A percentile compares a stretch with the other conserved stretches of the same genome.
phyloP scores from a whole-genome alignment of 306 rosid genomes.

The Pterocarpus santalinus region DNA sequence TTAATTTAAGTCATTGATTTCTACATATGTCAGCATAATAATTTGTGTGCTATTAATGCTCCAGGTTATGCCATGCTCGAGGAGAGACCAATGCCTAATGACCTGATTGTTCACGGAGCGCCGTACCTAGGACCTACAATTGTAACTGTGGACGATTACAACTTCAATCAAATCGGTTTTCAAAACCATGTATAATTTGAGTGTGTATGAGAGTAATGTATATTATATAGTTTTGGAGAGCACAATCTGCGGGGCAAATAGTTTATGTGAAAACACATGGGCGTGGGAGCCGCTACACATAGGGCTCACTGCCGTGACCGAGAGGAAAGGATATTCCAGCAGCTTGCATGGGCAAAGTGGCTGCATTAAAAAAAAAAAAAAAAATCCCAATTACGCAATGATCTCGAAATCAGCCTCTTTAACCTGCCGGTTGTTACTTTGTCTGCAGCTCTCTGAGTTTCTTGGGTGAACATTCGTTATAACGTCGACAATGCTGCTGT shows the following conservation, averaged over 20 bases:
- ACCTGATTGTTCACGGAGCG: slow-evolving; percentile 64
- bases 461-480: too few relatives aligned
- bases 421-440: too few relatives aligned
- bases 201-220: background rate
- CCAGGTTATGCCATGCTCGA: slow-evolving; percentile 68
- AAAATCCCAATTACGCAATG: too few relatives aligned
- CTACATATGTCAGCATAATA: background rate
- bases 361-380: too few relatives aligned
- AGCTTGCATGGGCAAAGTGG: too few relatives aligned
- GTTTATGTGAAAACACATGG: slow-evolving; percentile 13
- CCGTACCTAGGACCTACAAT: slow-evolving; percentile 65
- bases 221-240: background rate
- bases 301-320: background rate
- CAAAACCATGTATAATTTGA: background rate
- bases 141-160: slow-evolving; percentile 14
- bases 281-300: background rate
- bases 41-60: background rate
- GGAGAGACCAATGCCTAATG: slow-evolving; percentile 62
- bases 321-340: background rate
- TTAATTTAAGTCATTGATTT: background rate
- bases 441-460: too few relatives aligned
- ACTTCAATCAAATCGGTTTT: slow-evolving; percentile 2
- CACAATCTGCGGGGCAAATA: background rate
- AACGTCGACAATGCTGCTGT: too few relatives aligned
- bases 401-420: too few relatives aligned